Conservation (phyloP, 2,329 filamentous ascomycete genomes). For the Colletotrichum chlorophyti region DNA sequence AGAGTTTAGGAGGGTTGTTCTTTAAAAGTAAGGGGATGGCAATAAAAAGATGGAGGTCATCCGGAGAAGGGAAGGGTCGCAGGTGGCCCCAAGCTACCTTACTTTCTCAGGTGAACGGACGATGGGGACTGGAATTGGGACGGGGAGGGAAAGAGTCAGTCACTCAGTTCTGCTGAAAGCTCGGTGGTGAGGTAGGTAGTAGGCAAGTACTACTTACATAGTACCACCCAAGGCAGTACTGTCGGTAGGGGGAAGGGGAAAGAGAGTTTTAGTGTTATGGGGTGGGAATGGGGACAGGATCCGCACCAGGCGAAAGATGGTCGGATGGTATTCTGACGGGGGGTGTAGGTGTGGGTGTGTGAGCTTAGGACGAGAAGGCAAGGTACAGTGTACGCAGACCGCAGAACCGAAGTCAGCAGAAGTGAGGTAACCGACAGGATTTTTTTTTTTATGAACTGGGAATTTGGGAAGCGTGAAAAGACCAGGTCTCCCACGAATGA, state of each 20-base stretch:
- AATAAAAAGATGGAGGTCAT: slow-evolving; percentile 18
- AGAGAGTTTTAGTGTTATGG: slow-evolving; percentile 17
- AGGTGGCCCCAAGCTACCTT: slow-evolving; percentile 17
- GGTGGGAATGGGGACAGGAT: slow-evolving; percentile 20
- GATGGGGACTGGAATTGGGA: background rate
- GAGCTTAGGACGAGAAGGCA: too few relatives aligned
- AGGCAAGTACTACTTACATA: too few relatives aligned
- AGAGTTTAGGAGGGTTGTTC: slow-evolving; percentile 1
- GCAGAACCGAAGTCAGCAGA: too few relatives aligned
- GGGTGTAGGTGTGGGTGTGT: background rate
- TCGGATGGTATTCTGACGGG: background rate
- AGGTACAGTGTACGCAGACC: too few relatives aligned
- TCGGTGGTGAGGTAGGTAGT: background rate
- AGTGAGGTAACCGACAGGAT: too few relatives aligned
- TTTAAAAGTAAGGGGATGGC: slow-evolving; percentile 4
- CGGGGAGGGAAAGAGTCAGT: background rate
- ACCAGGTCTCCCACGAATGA: too few relatives aligned
- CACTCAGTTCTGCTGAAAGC: too few relatives aligned
- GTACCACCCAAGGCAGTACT: too few relatives aligned
- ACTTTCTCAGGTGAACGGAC: slow-evolving; percentile 21
- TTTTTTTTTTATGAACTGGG: too few relatives aligned
- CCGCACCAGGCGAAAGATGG: slow-evolving; percentile 12
- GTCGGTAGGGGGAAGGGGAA: slow-evolving; percentile 7
- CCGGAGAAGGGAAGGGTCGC: background rate
- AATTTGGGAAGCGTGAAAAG: too few relatives aligned